A percentile compares a stretch with the other conserved stretches of the same genome.
These are phyloP conservation scores for Steccherinum ochraceum DNA, from an alignment of 768 basidiomycete genomes.

Conservation along the genomic window DNA sequence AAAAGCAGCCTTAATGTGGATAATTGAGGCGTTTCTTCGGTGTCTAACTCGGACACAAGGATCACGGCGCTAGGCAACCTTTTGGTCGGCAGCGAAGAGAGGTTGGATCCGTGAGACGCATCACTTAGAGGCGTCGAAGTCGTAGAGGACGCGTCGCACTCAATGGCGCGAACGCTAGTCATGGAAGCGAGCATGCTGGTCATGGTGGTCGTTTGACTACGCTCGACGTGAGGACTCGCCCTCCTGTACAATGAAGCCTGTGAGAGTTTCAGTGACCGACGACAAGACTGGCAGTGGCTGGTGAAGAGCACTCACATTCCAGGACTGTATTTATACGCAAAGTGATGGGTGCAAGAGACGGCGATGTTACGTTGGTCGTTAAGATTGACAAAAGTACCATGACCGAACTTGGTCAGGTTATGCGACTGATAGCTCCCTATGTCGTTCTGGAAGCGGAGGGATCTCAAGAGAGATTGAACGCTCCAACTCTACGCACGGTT, in stretches of 20 bases:
- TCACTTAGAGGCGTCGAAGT: not conserved
- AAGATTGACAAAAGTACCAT: constrained; percentile 9
- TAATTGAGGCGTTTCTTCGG: constrained; percentile 19
- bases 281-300: not conserved
- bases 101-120: not conserved
- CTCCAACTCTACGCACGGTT: not conserved
- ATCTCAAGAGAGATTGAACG: not conserved
- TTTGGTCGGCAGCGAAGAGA: not conserved
- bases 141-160: not conserved
- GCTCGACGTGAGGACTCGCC: too few species aligned
- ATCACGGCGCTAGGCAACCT: constrained; percentile 7
- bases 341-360: not conserved
- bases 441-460: not conserved
- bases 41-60: constrained; percentile 13
- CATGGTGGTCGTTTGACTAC: not conserved
- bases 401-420: not conserved
- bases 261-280: not conserved
- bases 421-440: not conserved
- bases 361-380: not conserved
- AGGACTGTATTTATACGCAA: constrained; percentile 9
- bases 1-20: constrained; percentile 54
- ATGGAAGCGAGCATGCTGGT: not conserved
- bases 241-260: not conserved
- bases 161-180: not conserved
- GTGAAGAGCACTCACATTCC: constrained; percentile 4